Conservation (phyloP, 495 filamentous ascomycete species). For the Talaromyces ruber region DNA sequence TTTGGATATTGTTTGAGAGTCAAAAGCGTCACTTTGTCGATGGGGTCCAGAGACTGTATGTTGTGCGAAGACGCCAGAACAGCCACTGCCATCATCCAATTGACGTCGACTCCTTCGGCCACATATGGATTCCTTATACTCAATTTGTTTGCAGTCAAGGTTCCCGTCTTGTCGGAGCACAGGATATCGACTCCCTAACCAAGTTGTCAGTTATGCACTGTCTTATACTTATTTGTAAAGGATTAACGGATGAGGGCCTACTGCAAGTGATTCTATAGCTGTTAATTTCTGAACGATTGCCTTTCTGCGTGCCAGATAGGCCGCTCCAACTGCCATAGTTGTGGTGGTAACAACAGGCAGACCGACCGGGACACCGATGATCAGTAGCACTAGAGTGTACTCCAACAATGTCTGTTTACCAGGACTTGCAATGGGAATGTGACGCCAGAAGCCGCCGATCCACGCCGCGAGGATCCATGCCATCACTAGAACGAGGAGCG, state of each 20-base stretch:
- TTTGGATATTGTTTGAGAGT: conserved; percentile 60
- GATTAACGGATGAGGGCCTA: conserved; percentile 16
- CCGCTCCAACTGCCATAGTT: conserved; percentile 93
- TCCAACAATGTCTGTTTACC: conserved; percentile 48
- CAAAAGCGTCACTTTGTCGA: conserved; percentile 65
- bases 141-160: conserved; percentile 62
- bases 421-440: conserved; percentile 56
- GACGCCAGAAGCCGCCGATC: conserved; percentile 66
- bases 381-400: conserved; percentile 67
- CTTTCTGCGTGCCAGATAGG: conserved; percentile 89
- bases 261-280: conserved; percentile 86
- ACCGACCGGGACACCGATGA: conserved; percentile 93
- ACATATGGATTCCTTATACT: conserved; percentile 65
- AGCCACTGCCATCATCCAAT: conserved; percentile 71
- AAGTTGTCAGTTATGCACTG: conserved; percentile 6
- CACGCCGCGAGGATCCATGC: conserved; percentile 58
- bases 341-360: conserved; percentile 93
- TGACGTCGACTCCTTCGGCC: conserved; percentile 59
- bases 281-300: conserved; percentile 95
- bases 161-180: conserved; percentile 89
- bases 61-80: conserved; percentile 67
- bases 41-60: conserved; percentile 62
- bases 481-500: conserved; percentile 58
- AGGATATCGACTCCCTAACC: conserved; percentile 80
- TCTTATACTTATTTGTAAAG: background rate